Base-by-base conservation (phyloP, 495 filamentous ascomycete species). In the Lasiosphaeriaceae sp. region DNA sequence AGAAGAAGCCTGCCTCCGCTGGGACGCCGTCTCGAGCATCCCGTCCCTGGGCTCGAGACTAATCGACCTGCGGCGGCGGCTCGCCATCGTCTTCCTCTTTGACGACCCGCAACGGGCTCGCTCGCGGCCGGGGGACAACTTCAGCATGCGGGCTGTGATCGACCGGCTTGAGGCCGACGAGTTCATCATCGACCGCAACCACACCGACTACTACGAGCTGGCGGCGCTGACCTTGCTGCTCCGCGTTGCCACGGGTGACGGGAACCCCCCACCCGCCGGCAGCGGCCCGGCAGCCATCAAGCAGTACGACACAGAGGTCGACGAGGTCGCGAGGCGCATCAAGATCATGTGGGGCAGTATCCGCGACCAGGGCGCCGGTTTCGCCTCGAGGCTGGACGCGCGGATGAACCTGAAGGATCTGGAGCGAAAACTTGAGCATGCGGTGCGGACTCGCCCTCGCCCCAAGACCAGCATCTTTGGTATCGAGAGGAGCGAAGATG, bases 11-110 rank as follows among this genome's bases (percentile, higher is more conserved):
- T 63, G 70, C 34, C 72, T 90, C 7, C 86, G 85, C n/a, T 68
- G 58, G 52, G 62, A 65, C 20, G 61, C 62, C 45, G 74, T 82
- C 47, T 77, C 80, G 26, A 70, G 89, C 3, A 75, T 92, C 22
- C 77, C 78, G 17, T 73, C 80, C 52, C 78, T 90, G 8, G 77
- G 76, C 8, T 66, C 77, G 2, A 74, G 81, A 55, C 74, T 85
- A 20, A 78, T 86, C 47, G 74, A 85, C 26, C 73, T 96, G 43
- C 80, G 87, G 39, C 81, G 85, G 31, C 80, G 87, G n/a, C 80
- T 97, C 11, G 89, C 90, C 1, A 72, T 90, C 35, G 77, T 84
- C 19, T 92, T 86, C 63, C 72, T 90, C 57, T 85, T 89, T 58
- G 64, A 75, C 22, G 78, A 85, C 56, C 60, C 70, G 2, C 54